Base-by-base conservation (phyloP, 768 basidiomycete species). In the Plicaturopsis crispa region DNA sequence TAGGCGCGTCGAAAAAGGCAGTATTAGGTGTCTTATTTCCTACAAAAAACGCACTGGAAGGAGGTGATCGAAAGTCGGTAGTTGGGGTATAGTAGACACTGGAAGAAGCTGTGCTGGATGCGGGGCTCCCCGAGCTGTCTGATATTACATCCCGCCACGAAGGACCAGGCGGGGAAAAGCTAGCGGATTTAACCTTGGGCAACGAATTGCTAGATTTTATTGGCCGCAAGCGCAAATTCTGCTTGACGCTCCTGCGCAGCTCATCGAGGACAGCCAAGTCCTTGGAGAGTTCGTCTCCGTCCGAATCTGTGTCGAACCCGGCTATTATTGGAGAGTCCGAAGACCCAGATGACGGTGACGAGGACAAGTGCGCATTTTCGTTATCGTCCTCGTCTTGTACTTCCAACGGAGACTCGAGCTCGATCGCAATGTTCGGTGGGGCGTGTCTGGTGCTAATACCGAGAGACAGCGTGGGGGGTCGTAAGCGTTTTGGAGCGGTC, bases 161-260 rank as follows among this genome's bases (percentile, higher is more conserved):
- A 43, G 19, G 39, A 32, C n/a, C 49, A 46, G 24, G 48, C 33
- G 20, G 47, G 48, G 16, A n/a, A 45, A 45, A 16, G 51, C 33
- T 14, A 41, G 58, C 42, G 33, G 60, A 43, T 47, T 55, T 52
- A 28, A 69, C 55, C 50, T 74, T 75, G 26, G 73, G 68, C 31
- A 78, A 60, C n/a, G 65, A 53, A 32, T 66, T 62, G 24, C 67
- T 63, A 17, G 80, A 80, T 35, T 76, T 73, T 40, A 90, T 81
- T 20, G 88, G 87, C 16, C 87, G 73, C 24, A 90, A 68, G 41
- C 76, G 78, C 24, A 90, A 71, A 48, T 90, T 90, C 58, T 77
- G 70, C 59, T 80, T 75, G 2, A 90, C 82, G 48, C 66, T 84
- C 47, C 72, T 69, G 23, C 87, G 73, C 6, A 90, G 69, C 48